Evolutionary conservation across 192 early-diverging fungal species (phyloP).

Genomic region (Coemansia sp.): DNA sequence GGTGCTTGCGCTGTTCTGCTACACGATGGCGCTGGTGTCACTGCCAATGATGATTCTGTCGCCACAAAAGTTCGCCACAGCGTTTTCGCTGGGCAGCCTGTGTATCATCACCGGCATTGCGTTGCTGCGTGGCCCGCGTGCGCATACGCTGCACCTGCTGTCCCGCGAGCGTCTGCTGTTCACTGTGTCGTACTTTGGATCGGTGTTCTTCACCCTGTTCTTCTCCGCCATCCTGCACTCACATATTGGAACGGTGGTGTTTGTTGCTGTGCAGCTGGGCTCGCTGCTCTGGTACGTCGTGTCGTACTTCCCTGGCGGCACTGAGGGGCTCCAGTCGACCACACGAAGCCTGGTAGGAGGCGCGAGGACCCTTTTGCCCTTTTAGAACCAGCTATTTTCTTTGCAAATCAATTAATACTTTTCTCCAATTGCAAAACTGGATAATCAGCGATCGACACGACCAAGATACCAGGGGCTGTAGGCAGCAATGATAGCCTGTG

Average conservation of each 20-base stretch:
- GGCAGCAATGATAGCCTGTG: too few species aligned
- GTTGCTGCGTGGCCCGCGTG: conserved; percentile 75
- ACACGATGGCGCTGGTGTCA: conserved; percentile 58
- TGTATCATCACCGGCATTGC: conserved; percentile 59
- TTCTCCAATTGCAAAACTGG: neutral
- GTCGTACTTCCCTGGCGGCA: conserved; percentile 78
- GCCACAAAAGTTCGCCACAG: conserved; percentile 77
- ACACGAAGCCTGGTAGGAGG: conserved; percentile 45
- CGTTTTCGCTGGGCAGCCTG: conserved; percentile 71
- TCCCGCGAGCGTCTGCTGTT: conserved; percentile 79
- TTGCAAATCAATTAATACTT: neutral
- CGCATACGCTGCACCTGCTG: conserved; percentile 78
- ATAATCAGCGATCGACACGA: too few species aligned
- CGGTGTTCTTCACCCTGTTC: conserved; percentile 83
- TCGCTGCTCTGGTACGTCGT: conserved; percentile 83
- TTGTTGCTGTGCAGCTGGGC: conserved; percentile 73
- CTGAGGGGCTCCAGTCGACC: conserved; percentile 60
- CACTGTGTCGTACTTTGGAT: conserved; percentile 75
- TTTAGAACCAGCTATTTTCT: conserved; percentile 13
- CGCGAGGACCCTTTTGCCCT: conserved; percentile 48
- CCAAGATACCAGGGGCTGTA: neutral
- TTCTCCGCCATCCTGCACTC: conserved; percentile 70
- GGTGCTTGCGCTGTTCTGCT: conserved; percentile 54
- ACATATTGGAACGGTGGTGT: conserved; percentile 78
- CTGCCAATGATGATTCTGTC: conserved; percentile 63